Evolutionary conservation across 2,329 filamentous ascomycete species (phyloP).

Genomic region (Colletotrichum musicola): DNA sequence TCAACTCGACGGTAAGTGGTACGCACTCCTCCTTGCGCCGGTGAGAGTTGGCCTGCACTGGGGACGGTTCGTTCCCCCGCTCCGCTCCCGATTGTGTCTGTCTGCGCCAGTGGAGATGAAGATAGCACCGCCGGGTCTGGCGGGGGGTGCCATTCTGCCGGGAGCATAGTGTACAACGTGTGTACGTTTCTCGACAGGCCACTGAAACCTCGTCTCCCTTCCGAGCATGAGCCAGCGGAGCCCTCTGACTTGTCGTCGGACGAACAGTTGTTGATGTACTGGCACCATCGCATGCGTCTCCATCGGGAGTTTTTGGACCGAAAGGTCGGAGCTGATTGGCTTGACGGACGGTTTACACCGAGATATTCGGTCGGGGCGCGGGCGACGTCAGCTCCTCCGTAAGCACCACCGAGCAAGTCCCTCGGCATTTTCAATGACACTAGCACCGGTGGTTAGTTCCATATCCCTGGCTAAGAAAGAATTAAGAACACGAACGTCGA

Average conservation of each 20-base stretch:
- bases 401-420: not conserved
- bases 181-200: slow-evolving; percentile 7
- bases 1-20: not conserved
- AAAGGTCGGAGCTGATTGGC: not conserved
- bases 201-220: slow-evolving; percentile 22
- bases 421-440: not conserved
- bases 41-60: not conserved
- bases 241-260: not conserved
- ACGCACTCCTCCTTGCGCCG: not conserved
- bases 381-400: not conserved
- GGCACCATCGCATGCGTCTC: not conserved
- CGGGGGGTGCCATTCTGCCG: slow-evolving; percentile 15
- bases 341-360: not conserved
- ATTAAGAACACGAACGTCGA: not conserved
- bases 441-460: no score
- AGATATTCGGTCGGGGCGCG: not conserved
- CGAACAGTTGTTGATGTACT: not conserved
- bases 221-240: not conserved
- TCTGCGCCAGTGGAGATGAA: not conserved
- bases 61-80: slow-evolving; percentile 20
- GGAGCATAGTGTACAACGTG: not conserved
- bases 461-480: not conserved
- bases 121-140: slow-evolving; percentile 1
- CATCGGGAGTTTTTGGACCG: slow-evolving; percentile 4
- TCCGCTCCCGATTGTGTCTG: slow-evolving; percentile 8